Evolutionary conservation across 1,284 basidiomycete genomes (phyloP).

Genomic region (Mrakiaceae sp.): DNA sequence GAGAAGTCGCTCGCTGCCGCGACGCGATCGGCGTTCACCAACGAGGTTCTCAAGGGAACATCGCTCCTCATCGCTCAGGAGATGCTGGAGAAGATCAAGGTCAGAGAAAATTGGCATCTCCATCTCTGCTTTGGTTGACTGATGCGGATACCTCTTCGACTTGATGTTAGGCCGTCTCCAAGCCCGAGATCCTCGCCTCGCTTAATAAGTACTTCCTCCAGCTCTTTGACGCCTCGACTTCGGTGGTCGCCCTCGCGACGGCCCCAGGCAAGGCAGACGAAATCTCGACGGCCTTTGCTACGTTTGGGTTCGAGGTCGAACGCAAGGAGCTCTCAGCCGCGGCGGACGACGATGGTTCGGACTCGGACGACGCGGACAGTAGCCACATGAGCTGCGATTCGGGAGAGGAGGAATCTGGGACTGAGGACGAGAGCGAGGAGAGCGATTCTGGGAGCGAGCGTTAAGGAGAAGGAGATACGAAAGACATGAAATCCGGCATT

Average conservation of each 20-base stretch:
- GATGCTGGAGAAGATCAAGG: constrained; percentile 59
- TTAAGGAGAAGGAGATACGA: no score
- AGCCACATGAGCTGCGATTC: no score
- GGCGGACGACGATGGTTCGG: constrained; percentile 45
- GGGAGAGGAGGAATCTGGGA: no score
- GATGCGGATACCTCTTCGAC: constrained; percentile 16
- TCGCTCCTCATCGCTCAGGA: constrained; percentile 59
- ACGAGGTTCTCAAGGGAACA: constrained; percentile 74
- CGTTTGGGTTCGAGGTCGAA: constrained; percentile 68
- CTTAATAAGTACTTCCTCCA: constrained; percentile 72
- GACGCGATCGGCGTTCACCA: constrained; percentile 66
- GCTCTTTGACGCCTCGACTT: constrained; percentile 66
- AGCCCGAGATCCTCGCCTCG: constrained; percentile 58
- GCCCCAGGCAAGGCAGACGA: constrained; percentile 68
- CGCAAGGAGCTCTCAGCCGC: constrained; percentile 43
- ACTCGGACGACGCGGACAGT: constrained; percentile 36
- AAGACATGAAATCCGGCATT: no score
- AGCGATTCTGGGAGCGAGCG: not conserved
- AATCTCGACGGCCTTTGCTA: constrained; percentile 52
- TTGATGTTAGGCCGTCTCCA: constrained; percentile 49
- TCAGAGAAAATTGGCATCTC: constrained; percentile 18
- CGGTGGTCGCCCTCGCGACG: constrained; percentile 70
- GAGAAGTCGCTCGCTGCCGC: constrained; percentile 77
- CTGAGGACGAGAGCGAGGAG: no score
- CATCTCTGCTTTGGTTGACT: constrained; percentile 6